Evolutionary conservation across 1,139 yeast genomes (phyloP).

Genomic region (Yamadazyma spencermartinsiae): DNA sequence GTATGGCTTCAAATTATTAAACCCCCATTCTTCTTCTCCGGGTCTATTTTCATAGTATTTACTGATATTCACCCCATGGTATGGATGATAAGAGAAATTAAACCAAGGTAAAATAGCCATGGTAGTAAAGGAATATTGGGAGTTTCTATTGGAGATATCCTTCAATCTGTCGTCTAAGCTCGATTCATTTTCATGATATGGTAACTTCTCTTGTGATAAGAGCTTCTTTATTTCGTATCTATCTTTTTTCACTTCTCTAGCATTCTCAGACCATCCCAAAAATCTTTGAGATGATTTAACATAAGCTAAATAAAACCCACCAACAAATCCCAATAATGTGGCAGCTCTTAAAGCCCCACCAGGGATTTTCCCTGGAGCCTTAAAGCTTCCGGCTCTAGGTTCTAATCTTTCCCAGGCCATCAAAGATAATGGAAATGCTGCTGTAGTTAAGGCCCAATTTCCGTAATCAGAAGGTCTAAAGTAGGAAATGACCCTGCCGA

Average conservation of each 20-base stretch:
- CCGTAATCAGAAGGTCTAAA: slow-evolving; percentile 69
- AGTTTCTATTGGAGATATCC: slow-evolving; percentile 76
- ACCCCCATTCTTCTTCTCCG: slow-evolving; percentile 54
- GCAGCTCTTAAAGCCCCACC: slow-evolving; percentile 60
- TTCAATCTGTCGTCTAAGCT: slow-evolving; percentile 69
- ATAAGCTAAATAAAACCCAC: slow-evolving; percentile 74
- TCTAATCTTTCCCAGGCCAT: slow-evolving; percentile 63
- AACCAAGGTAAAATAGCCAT: slow-evolving; percentile 78
- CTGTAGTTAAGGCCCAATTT: slow-evolving; percentile 64
- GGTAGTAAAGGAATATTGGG: slow-evolving; percentile 67
- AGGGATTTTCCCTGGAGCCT: slow-evolving; percentile 53
- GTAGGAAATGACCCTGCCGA: slow-evolving; percentile 68
- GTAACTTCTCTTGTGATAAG: slow-evolving; percentile 65
- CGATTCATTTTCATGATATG: slow-evolving; percentile 62
- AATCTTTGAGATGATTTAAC: slow-evolving; percentile 67
- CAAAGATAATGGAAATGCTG: slow-evolving; percentile 62
- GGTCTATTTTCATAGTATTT: slow-evolving; percentile 69
- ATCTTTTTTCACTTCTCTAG: slow-evolving; percentile 70
- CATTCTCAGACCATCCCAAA: slow-evolving; percentile 77
- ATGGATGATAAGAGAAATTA: slow-evolving; percentile 78
- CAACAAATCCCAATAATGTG: slow-evolving; percentile 60
- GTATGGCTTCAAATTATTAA: slow-evolving; percentile 37
- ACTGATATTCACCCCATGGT: slow-evolving; percentile 74
- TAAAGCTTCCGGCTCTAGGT: slow-evolving; percentile 60
- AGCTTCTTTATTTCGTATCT: slow-evolving; percentile 71